Base-by-base conservation (phyloP, 1,284 basidiomycete genomes). In the Coniferiporia weirii region DNA sequence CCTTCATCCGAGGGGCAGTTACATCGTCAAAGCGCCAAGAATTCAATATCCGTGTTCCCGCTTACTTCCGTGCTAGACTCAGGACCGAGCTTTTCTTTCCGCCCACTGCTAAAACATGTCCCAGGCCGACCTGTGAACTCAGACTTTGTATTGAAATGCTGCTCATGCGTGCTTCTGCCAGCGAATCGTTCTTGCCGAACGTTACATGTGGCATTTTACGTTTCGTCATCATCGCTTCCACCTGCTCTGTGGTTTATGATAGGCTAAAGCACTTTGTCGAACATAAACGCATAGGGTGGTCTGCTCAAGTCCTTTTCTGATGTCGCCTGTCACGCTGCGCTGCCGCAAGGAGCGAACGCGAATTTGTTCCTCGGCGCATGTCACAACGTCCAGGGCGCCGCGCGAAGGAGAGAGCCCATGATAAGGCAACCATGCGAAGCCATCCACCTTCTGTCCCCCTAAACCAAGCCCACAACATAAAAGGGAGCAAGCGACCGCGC, bases 401-500 rank as follows among this genome's bases (percentile, higher is more conserved):
- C 15, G 44, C 8, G 17, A 20, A 43, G 40, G 10, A 8, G 40
- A 19, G n/a, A 35, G 17, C 27, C 10, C 20, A 32, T 34, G 54
- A 48, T 56, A 48, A 56, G 54, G n/a, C 38, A 10, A 10, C 15
- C 27, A 34, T 10, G 20, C 47, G 36, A 56, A 35, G 46, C 46
- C 44, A 46, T n/a, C n/a, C 2, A 46, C 32, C 48, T 56, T 34
- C 32, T 22, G 46, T 19, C 20, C 54, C 34, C 46, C 46, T 56
- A 35, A 56, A 8, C 54, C 17, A 13, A 46, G 36, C 13, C n/a
- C 17, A 19, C 38, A 51, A 52, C 32, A 52, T 57, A 57, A 51
- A 57, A 51, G n/a, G 27, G 56, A 27, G 17, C 17, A 15, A 9
- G 22, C 17, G 12, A 12, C 13, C 19, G 15, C 17, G 13, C 27